Conservation (phyloP, 441 rosid genomes). For the Breynia disticha region DNA sequence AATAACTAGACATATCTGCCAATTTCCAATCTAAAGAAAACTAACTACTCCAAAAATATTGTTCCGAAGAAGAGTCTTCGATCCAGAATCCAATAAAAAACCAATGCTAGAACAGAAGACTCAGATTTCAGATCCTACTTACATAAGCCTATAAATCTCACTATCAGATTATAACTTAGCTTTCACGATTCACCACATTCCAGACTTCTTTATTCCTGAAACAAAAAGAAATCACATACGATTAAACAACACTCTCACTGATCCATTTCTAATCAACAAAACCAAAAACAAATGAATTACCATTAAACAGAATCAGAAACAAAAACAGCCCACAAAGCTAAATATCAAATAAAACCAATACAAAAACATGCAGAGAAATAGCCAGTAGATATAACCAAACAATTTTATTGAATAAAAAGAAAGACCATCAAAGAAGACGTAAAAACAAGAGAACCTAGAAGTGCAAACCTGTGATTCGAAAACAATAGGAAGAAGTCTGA, state of each 20-base stretch:
- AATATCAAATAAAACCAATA: no score
- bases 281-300: background rate
- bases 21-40: constrained; percentile 14
- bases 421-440: constrained; percentile 12
- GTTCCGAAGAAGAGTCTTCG: constrained; percentile 12
- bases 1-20: constrained; percentile 69
- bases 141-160: constrained; percentile 1
- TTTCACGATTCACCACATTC: constrained; percentile 9
- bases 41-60: constrained; percentile 11
- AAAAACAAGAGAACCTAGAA: constrained; percentile 22
- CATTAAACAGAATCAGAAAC: no score
- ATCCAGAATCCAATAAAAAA: constrained; percentile 19
- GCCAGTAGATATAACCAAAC: background rate
- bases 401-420: background rate
- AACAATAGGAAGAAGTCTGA: background rate
- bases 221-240: constrained; percentile 2
- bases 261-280: background rate
- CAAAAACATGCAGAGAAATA: background rate
- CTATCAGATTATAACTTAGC: constrained; percentile 5
- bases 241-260: constrained; percentile 1
- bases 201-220: constrained; percentile 9
- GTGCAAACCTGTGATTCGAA: constrained; percentile 10
- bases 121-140: constrained; percentile 15
- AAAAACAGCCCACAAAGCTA: no score
- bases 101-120: constrained; percentile 15